These are phyloP conservation scores for Rubus idaeus DNA, from an alignment of 306 rosid genomes.

Conservation along the genomic window DNA sequence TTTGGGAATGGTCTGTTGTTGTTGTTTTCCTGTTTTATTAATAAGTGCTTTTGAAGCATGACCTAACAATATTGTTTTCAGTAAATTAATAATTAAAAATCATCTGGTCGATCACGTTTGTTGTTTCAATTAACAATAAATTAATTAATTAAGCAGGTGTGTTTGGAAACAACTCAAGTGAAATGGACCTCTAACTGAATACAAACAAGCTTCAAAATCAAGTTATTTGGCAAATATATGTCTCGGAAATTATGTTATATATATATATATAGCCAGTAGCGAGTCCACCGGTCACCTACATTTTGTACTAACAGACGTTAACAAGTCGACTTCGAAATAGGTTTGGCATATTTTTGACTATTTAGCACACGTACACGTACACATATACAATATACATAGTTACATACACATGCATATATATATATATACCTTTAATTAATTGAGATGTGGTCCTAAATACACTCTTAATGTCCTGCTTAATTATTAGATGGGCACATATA, in stretches of 20 bases:
- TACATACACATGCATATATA: background rate
- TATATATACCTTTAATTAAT: background rate
- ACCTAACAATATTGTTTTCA: background rate
- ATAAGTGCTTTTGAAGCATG: slow-evolving; percentile 5
- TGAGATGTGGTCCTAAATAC: background rate
- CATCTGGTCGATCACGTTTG: slow-evolving; percentile 7
- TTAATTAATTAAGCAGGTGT: background rate
- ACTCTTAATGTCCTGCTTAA: background rate
- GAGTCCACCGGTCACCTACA: slow-evolving; percentile 26
- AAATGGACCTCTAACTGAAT: slow-evolving; percentile 30
- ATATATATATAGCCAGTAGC: background rate
- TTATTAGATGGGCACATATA: slow-evolving; percentile 93
- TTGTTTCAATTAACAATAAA: background rate
- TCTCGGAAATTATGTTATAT: background rate
- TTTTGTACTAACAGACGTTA: background rate
- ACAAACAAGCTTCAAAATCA: slow-evolving; percentile 21
- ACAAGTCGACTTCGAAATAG: slow-evolving; percentile 11
- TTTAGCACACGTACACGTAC: background rate
- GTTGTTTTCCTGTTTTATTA: background rate
- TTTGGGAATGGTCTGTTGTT: background rate
- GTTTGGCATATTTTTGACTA: background rate
- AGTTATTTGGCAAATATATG: slow-evolving; percentile 9
- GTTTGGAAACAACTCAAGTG: slow-evolving; percentile 25
- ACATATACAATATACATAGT: background rate
- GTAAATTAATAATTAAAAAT: background rate